Evolutionary conservation across 768 basidiomycete species (phyloP), one percentile per base, ranked within the genome.

Genomic region (Gelatoporia subvermispora): DNA sequence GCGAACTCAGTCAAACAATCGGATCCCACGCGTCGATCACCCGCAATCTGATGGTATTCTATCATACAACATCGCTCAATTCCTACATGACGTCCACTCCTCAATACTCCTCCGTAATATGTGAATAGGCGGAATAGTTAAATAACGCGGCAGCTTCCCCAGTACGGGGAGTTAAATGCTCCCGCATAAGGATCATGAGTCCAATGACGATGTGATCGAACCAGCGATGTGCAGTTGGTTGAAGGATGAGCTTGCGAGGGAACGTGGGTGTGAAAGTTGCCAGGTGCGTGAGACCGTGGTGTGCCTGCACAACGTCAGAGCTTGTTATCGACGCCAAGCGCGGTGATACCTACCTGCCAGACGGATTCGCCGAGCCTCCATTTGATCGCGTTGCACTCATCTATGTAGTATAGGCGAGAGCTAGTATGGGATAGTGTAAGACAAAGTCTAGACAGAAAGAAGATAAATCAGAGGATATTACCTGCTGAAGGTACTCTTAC

Each of bases 171-270:
- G 28, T 31, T 13, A 31, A 31, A 31, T 55, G 52, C 45, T 61
- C 58, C 35, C 60, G 53, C 60, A 59, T 58, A 35, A 61, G 42
- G 20, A 61, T 52, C 38, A 61, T 22, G 21, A 55, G 43, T 21
- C 49, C 54, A 18, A 59, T 40, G 43, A 61, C 49, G 18, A 61
- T 21, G 41, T 59, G 56, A 51, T 61, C 60, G 28, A 57, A 52
- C 8, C 52, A 48, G 21, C 42, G 45, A 35, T 59, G 56, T 5
- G 41, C 60, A 24, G 48, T 34, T 11, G 60, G 60, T 47, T 57
- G 50, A 16, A 61, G 31, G n/a, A 53, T 47, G 16, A 61, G 40
- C 24, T 47, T 54, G 4, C 56, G 56, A 5, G 60, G 47, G 21
- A 52, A 24, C 2, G 41, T 41, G n/a, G 54, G 54, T 8, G 38